Base-by-base conservation (phyloP, 495 filamentous ascomycete genomes). In the Penicillium goetzii region DNA sequence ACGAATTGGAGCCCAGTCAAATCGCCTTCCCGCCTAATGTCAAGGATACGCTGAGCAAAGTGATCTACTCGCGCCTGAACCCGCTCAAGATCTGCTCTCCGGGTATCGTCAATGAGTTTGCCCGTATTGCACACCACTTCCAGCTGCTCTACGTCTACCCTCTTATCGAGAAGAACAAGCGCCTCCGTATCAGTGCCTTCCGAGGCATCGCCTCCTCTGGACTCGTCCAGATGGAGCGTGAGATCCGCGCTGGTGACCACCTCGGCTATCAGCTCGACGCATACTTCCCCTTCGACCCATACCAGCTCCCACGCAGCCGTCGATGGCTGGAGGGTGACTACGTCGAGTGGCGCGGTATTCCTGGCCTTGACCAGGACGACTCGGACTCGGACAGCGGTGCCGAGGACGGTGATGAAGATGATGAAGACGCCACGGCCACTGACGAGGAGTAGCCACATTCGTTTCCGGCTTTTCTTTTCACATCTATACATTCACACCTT, bases 271-370 rank as follows among this genome's bases (percentile, higher is more conserved):
- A 94, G 72, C 83, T 98, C 2, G 94, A 97, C 63, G 90, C 91
- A 0, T 97, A 93, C 74, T 98, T 98, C 74, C 95, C 96, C 2
- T 99, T 99, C 69, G 95, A 99, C 71, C 95, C 95, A 3, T 98
- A 97, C 76, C 87, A 91, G 63, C 81, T 98, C 14, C 94, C 92
- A 0, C 80, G 85, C 54, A 96, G 92, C 67, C 90, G 89, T 72
- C 81, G 86, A 40, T 98, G 96, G 95, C 69, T 99, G 53, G 85
- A 91, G 53, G 83, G 83, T 4, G 92, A 94, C 66, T 99, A 97
- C 68, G 81, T 93, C 23, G 81, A 89, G 60, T 99, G 94, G 94
- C 85, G 85, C 49, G 84, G 85, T 10, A 86, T 96, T 19, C 87
- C 90, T 1, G 90, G 93, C 2, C 74, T 96, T 7, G 82, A 84